Base-by-base conservation (phyloP, 805 yeast species). In the Wickerhamomyces ciferrii region DNA sequence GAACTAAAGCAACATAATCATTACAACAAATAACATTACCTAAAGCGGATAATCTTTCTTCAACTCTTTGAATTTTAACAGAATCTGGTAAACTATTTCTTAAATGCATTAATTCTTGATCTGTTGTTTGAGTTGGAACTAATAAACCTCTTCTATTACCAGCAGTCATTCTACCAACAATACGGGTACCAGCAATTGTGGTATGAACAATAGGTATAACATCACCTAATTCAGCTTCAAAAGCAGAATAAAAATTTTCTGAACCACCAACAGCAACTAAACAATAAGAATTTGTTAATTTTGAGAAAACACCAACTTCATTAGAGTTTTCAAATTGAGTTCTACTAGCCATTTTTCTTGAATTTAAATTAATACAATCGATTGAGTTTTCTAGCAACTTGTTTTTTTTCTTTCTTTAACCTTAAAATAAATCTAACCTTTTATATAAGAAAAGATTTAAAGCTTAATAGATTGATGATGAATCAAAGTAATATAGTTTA, bases 11-110 rank as follows among this genome's bases (percentile, higher is more conserved):
- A 59, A 95, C 99, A 66, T 94, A 94, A 69, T 94, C 99, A 69
- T 94, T 94, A 72, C 98, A 92, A 71, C 98, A 92, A 62, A 94
- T 90, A 52, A 94, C 99, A 60, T 94, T 94, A 60, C 99, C 99
- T 55, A 94, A 73, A 14, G 99, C 99, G 44, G 96, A 87, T 53
- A 94, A 75, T 65, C 99, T 83, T 73, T 94, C 99, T 71, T 94
- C 99, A 36, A 95, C 96, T 68, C 99, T 82, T 72, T 94, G 99
- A 60, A 94, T 90, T 70, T 87, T 91, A 56, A 94, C 97, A 43
- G 83, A 69, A 61, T 94, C 99, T 15, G 99, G 99, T 58, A 94
- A 79, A 53, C 96, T 83, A 74, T 94, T 94, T 79, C 99, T 82
- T 62, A 94, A 72, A 70, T 94, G 99, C 84, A 90, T 94, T 55